phyloP scores from a whole-genome alignment of 2,329 filamentous ascomycete species.

The Mycosphaerella sp. region DNA sequence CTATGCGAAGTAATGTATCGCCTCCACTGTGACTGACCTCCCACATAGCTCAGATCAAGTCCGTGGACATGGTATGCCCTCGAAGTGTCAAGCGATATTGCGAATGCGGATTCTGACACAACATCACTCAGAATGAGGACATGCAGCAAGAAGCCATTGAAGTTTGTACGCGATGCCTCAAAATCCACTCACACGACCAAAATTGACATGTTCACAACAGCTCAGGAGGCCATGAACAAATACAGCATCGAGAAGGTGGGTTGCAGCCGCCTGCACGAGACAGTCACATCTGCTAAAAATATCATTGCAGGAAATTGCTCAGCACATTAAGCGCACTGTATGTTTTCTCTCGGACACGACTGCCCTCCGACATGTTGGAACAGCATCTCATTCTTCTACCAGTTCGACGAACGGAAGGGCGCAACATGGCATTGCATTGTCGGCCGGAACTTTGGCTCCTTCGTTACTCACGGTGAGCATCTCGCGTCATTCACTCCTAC shows the following conservation, averaged over 20 bases:
- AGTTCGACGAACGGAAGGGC: constrained; percentile 97
- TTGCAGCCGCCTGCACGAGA: too few relatives aligned
- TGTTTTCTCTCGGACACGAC: constrained; percentile 5
- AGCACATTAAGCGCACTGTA: constrained; percentile 92
- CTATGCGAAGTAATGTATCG: constrained; percentile 4
- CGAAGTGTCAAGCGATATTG: background rate
- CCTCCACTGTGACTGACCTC: constrained; percentile 16
- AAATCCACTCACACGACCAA: background rate
- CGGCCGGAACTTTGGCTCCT: constrained; percentile 96
- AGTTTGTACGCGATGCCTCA: constrained; percentile 64
- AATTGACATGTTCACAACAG: constrained; percentile 37
- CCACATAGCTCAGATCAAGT: constrained; percentile 83
- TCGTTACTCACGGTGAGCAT: constrained; percentile 84
- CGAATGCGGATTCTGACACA: background rate
- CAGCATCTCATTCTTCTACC: constrained; percentile 11
- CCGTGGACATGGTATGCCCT: constrained; percentile 83
- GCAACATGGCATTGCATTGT: constrained; percentile 99
- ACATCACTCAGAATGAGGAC: constrained; percentile 67
- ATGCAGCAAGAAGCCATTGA: constrained; percentile 96
- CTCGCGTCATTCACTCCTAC: background rate
- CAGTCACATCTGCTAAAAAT: background rate
- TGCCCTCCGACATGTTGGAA: background rate
- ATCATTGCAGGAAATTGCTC: constrained; percentile 73
- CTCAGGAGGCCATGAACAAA: constrained; percentile 65
- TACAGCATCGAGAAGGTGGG: constrained; percentile 65